Evolutionary conservation across 2,329 filamentous ascomycete genomes (phyloP).

Genomic region (Thermothelomyces thermophilus): DNA sequence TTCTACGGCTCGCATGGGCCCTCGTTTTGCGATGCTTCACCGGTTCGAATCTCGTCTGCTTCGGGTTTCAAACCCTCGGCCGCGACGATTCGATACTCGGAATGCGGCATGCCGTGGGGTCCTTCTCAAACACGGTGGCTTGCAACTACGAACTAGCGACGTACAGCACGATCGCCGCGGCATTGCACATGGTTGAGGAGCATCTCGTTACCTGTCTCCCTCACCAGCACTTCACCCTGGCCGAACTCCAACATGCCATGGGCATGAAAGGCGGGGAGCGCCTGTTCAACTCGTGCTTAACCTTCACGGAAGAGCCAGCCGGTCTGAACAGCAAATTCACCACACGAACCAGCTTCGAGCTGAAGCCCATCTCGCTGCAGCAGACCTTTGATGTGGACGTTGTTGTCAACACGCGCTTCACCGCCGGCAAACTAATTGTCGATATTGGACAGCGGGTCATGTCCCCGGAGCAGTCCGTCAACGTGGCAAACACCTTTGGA

Average conservation of each 20-base stretch:
- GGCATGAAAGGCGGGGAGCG: conserved; percentile 34
- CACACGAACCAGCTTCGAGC: conserved; percentile 24
- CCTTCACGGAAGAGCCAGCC: conserved; percentile 38
- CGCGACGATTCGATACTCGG: conserved; percentile 38
- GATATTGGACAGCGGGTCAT: conserved; percentile 39
- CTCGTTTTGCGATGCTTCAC: conserved; percentile 50
- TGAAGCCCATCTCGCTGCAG: conserved; percentile 34
- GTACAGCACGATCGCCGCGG: conserved; percentile 29
- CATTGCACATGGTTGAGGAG: conserved; percentile 31
- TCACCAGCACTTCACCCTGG: conserved; percentile 41
- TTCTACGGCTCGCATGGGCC: conserved; percentile 55
- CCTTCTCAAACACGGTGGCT: conserved; percentile 37
- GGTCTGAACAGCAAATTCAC: conserved; percentile 32
- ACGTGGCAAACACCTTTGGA: conserved; percentile 47
- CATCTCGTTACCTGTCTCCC: conserved; percentile 28
- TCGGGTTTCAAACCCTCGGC: conserved; percentile 45
- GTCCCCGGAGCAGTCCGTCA: conserved; percentile 40
- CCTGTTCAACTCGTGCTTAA: conserved; percentile 47
- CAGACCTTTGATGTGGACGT: conserved; percentile 43
- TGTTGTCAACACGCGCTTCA: conserved; percentile 39
- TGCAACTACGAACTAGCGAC: conserved; percentile 32
- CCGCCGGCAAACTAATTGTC: conserved; percentile 35
- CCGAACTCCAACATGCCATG: conserved; percentile 42
- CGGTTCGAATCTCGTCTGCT: conserved; percentile 46
- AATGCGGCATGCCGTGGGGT: conserved; percentile 39